Evolutionary conservation across 116 monocot species (phyloP), one percentile per base, ranked within the genome.

Genomic region (Posidonia oceanica): DNA sequence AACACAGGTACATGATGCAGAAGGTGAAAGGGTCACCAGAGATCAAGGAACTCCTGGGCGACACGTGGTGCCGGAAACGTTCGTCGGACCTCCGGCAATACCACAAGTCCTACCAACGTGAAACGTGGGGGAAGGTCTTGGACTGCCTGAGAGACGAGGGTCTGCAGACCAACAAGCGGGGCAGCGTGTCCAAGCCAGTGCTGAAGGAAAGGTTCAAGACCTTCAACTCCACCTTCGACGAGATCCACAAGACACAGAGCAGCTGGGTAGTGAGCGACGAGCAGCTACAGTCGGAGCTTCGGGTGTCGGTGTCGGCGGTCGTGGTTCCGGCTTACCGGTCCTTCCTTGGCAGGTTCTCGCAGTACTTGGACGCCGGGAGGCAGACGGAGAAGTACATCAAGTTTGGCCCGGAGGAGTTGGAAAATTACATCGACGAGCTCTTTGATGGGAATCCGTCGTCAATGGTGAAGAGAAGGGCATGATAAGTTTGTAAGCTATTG

Each of bases 351-450:
- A 66, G 85, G 65, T 88, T 76, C 70, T 62, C 63, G 51, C 88
- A 88, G 80, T 80, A 82, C 36, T 72, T 88, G 4, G 82, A 80
- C 42, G 21, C 85, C 51, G 88, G 88, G 14, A 65, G 88, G 59
- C 85, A 85, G 74, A 78, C 83, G 37, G 88, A 88, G 83, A 88
- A 88, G 85, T 88, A 88, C 65, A 75, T 88, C 21, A 88, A 85
- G 78, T 85, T 82, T 29, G 80, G 73, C 38, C 82, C 88, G 3
- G 88, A 88, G 52, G 88, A 88, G 8, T 71, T 88, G 8, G 88
- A 88, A 71, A 58, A 78, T 29, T 78, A 63, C 57, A 88, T 88
- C 39, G 88, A 88, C 17, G 85, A 88, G 36, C 76, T 88, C 63
- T 88, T 88, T 64, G 85, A 83, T 36, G 88, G 85, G 23, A 85